Evolutionary conservation across 2,329 filamentous ascomycete species (phyloP), one percentile per base, ranked within the genome.

Genomic region (Cryphonectria parasitica): DNA sequence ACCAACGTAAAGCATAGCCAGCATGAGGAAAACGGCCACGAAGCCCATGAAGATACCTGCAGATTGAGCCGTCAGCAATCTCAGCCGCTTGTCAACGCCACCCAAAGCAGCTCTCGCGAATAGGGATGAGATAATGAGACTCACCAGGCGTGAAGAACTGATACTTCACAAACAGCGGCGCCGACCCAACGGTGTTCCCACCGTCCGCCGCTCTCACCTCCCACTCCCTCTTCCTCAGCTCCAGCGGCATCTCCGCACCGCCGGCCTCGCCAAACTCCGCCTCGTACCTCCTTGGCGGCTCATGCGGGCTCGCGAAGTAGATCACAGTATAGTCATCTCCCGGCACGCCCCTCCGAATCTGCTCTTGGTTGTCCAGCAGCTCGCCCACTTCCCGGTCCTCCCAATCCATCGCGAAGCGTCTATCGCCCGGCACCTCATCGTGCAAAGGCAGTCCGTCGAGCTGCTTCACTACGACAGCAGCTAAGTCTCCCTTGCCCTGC

Each of bases 101-200:
- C 8, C 28, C 17, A 41, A 11, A 19, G 1, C 22, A 34, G 54
- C 15, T 15, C 22, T 36, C 31, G 45, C 10, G 8, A 17, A n/a
- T n/a, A n/a, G 45, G 10, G 25, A 0, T 3, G 31, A 4, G 19
- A 1, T 17, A 58, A 4, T 15, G 25, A 45, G 28, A 83, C 87
- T 76, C 82, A 95, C 93, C 93, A 77, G 94, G 93, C 15, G 91
- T 95, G 75, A 99, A 92, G 83, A 95, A 98, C 79, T 97, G 92
- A 80, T 99, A 99, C 80, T 92, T 94, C 82, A 97, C 92, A 77
- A 99, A 98, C 60, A 97, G 81, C 4, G 89, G 85, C 66, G 69
- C 68, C 28, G 54, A 52, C 41, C 85, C 79, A 49, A 80, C 84
- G 70, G 85, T 79, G 45, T 80, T 84, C 69, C 85, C 79, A 8